Conservation (phyloP, 202 grass and related monocot genomes). For the Panicum virgatum region DNA sequence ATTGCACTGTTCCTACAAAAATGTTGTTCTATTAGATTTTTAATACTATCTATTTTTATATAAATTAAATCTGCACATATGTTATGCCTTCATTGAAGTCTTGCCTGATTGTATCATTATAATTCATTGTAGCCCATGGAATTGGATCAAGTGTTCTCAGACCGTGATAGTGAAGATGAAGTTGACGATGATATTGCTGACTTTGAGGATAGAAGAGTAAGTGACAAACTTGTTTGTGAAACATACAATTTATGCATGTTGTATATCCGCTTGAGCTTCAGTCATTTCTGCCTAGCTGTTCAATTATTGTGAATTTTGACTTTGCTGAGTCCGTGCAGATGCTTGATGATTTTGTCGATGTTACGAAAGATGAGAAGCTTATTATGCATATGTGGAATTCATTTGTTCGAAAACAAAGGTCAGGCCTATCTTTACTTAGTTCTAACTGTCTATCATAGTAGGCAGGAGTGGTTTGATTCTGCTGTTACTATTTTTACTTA, state of each 20-base stretch:
- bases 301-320: conserved; percentile 29
- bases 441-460: not conserved
- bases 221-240: conserved; percentile 32
- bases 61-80: no score
- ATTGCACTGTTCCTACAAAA: not conserved
- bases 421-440: conserved; percentile 11
- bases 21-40: conserved; percentile 17
- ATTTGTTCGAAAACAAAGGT: conserved; percentile 98
- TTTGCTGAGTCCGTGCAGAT: conserved; percentile 54
- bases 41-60: not conserved
- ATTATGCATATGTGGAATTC: conserved; percentile 99
- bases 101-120: conserved; percentile 32
- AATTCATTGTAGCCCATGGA: conserved; percentile 85
- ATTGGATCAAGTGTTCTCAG: conserved; percentile 84
- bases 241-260: conserved; percentile 14
- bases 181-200: conserved; percentile 95
- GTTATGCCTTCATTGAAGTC: conserved; percentile 26
- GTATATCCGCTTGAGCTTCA: conserved; percentile 1
- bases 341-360: conserved; percentile 99
- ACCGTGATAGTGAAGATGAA: conserved; percentile 97
- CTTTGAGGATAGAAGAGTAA: conserved; percentile 95
- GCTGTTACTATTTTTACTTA: not conserved
- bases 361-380: no score
- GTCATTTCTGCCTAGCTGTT: conserved; percentile 14
- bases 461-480: not conserved